These are phyloP conservation scores for Wallacemonas sp. DNA, from an alignment of 208 protist species.

Conservation along the genomic window DNA sequence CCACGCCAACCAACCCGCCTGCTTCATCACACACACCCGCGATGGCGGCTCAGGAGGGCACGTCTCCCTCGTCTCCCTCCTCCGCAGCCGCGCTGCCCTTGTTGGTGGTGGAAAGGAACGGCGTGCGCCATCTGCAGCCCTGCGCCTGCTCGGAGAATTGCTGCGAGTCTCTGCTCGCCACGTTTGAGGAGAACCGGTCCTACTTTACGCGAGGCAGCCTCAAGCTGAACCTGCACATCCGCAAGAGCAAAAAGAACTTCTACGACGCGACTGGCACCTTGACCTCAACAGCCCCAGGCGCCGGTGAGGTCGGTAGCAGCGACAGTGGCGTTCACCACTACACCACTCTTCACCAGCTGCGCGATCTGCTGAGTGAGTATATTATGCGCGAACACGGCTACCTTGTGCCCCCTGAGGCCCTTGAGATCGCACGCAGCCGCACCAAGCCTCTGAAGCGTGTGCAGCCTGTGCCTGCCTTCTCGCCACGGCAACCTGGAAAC, in stretches of 20 bases:
- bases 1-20: no score
- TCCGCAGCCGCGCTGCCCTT: constrained; percentile 11
- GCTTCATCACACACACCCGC: no score
- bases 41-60: constrained; percentile 8
- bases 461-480: no score
- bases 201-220: constrained; percentile 64
- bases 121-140: constrained; percentile 41
- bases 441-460: constrained; percentile 50
- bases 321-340: constrained; percentile 52
- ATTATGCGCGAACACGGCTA: constrained; percentile 55
- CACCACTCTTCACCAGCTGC: constrained; percentile 64
- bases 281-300: constrained; percentile 14
- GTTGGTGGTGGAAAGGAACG: constrained; percentile 49
- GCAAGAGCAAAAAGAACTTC: constrained; percentile 68
- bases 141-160: constrained; percentile 41
- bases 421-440: constrained; percentile 54
- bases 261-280: constrained; percentile 68
- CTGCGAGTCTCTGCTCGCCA: constrained; percentile 30
- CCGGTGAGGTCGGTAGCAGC: constrained; percentile 15
- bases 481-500: no score
- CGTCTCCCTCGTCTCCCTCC: neutral
- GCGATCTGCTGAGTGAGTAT: constrained; percentile 41
- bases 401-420: constrained; percentile 38
- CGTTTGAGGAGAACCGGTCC: constrained; percentile 33
- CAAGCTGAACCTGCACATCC: constrained; percentile 64